Conservation (phyloP, 202 grass and related monocot species). For the Schoenoplectus triqueter region DNA sequence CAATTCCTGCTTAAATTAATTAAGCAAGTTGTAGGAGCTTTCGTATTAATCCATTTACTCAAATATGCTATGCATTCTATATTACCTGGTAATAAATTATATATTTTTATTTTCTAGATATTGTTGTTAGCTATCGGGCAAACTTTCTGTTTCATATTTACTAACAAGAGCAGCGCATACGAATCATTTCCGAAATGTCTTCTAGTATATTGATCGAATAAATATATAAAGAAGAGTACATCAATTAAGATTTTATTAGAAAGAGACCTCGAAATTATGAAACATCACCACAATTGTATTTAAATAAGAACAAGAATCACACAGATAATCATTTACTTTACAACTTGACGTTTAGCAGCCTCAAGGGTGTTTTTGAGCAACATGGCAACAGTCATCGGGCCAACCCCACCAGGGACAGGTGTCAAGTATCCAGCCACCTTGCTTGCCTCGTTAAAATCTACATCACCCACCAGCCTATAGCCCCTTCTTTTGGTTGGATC, state of each 20-base stretch:
- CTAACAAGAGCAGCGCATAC: too few species aligned
- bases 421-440: slow-evolving; percentile 85
- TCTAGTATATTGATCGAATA: too few species aligned
- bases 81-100: too few species aligned
- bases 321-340: background rate
- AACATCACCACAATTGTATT: background rate
- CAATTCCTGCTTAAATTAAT: too few species aligned
- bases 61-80: too few species aligned
- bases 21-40: too few species aligned
- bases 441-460: slow-evolving; percentile 75
- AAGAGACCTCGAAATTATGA: background rate
- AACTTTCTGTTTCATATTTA: too few species aligned
- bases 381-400: slow-evolving; percentile 92
- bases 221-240: background rate
- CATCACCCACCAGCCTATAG: slow-evolving; percentile 79
- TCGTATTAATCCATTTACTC: too few species aligned
- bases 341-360: slow-evolving; percentile 53
- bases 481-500: slow-evolving; percentile 77
- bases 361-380: slow-evolving; percentile 87
- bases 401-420: slow-evolving; percentile 86
- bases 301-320: background rate
- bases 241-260: background rate
- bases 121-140: too few species aligned
- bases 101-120: too few species aligned
- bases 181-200: too few species aligned